Conservation (phyloP, 495 filamentous ascomycete genomes). For the Rostrohypoxylon terebratum region DNA sequence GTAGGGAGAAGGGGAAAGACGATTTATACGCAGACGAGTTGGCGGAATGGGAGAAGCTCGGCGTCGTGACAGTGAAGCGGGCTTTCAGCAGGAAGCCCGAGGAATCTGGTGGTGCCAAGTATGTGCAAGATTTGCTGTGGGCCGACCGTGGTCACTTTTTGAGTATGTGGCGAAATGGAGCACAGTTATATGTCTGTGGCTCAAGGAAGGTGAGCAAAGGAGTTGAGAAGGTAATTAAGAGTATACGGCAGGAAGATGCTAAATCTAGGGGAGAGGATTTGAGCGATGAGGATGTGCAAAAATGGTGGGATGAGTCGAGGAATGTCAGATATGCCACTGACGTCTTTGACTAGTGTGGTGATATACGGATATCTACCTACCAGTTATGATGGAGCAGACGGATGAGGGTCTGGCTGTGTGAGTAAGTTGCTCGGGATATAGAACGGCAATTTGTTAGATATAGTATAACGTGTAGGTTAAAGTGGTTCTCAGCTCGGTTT, state of each 20-base stretch:
- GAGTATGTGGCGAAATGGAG: conserved; percentile 62
- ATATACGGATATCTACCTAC: neutral
- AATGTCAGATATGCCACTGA: conserved; percentile 72
- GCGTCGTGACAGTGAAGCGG: conserved; percentile 65
- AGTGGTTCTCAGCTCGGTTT: neutral
- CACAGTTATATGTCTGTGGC: conserved; percentile 72
- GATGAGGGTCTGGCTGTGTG: too few relatives aligned
- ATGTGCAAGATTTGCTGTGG: conserved; percentile 71
- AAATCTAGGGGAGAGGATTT: conserved; percentile 28
- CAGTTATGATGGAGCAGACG: neutral
- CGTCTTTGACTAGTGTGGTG: conserved; percentile 62
- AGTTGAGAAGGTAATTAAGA: conserved; percentile 61
- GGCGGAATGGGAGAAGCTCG: conserved; percentile 61
- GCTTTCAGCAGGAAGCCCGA: conserved; percentile 54
- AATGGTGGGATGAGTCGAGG: conserved; percentile 64
- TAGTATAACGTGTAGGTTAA: neutral
- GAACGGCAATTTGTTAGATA: neutral
- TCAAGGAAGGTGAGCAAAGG: conserved; percentile 44
- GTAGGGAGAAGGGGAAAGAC: conserved; percentile 64
- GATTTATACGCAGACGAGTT: conserved; percentile 67
- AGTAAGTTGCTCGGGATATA: neutral
- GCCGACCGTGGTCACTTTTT: conserved; percentile 62
- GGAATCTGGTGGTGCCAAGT: conserved; percentile 49
- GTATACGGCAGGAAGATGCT: conserved; percentile 62
- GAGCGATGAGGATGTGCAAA: conserved; percentile 57